Evolutionary conservation across 2,329 filamentous ascomycete genomes (phyloP), one percentile per base, ranked within the genome.

Genomic region (Neodidymelliopsis sp.): DNA sequence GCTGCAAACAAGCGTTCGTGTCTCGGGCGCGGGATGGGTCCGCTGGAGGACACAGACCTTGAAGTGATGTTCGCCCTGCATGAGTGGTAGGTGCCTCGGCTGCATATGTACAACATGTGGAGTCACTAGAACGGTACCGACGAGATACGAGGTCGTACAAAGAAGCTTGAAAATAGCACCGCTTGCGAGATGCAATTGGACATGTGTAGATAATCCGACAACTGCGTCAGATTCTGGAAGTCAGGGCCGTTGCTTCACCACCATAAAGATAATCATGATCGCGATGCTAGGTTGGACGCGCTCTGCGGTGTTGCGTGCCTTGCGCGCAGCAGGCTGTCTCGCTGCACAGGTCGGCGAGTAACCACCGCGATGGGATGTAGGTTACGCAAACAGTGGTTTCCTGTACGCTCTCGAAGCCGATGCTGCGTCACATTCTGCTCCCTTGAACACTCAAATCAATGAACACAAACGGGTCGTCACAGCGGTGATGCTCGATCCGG

Each of bases 321-420:
- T 40, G 36, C 40, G 10, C 25, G n/a, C 3, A 8, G 22, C 22
- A 30, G 25, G 35, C 7, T 50, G 47, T 50, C 47, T 50, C 25
- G 30, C 44, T 45, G 47, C 36, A 50, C 47, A 50, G 11, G 40
- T 50, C 47, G 47, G 28, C 47, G 45, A 50, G 16, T 11, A 35
- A 31, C 47, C 47, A 29, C 33, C 1, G 20, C 24, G 28, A 31
- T 27, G 47, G 47, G 30, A 20, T 33, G 18, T n/a, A 13, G 3
- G 47, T 45, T 15, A 30, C 47, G 38, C 47, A 40, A 31, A 31
- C 35, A 45, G 47, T 30, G 30, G 47, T 45, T n/a, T 45, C 40
- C 36, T 41, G 47, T 44, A 31, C 47, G 19, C 30, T 39, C n/a
- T 23, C 24, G 20, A n/a, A 40, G 40, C 47, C 47, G 30, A 11